phyloP scores from a whole-genome alignment of 2,329 filamentous ascomycete genomes.

The Aureobasidium sp. region DNA sequence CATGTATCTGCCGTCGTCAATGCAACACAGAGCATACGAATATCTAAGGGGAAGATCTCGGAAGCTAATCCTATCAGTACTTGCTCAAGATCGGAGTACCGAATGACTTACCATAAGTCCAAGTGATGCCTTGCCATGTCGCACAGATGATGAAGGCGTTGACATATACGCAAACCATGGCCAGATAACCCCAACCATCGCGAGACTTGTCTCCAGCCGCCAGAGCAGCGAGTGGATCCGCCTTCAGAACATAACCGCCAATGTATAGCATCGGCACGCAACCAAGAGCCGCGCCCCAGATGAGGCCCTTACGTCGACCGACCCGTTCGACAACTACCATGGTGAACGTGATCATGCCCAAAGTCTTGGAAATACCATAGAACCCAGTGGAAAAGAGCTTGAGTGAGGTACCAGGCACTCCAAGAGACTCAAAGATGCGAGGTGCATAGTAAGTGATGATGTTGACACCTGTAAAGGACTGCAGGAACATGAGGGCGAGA shows the following conservation, averaged over 20 bases:
- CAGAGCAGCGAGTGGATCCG: constrained; percentile 40
- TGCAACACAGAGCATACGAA: constrained; percentile 32
- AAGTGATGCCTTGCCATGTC: constrained; percentile 30
- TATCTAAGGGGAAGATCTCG: constrained; percentile 40
- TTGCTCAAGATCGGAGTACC: not conserved
- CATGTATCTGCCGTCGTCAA: constrained; percentile 31
- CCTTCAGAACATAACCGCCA: constrained; percentile 45
- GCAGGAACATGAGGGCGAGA: constrained; percentile 30
- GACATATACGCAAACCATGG: constrained; percentile 48
- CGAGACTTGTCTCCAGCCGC: constrained; percentile 35
- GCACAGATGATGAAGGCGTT: constrained; percentile 46
- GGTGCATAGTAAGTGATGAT: constrained; percentile 31
- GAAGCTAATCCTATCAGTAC: constrained; percentile 30
- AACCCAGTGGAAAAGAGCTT: constrained; percentile 43
- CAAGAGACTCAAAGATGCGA: constrained; percentile 34
- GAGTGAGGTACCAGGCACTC: constrained; percentile 34
- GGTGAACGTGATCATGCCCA: constrained; percentile 31
- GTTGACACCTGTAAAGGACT: constrained; percentile 29
- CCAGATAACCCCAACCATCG: constrained; percentile 41
- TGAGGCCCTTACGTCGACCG: constrained; percentile 33
- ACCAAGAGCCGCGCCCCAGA: constrained; percentile 18
- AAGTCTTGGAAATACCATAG: constrained; percentile 37
- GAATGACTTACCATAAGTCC: constrained; percentile 2
- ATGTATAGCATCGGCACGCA: constrained; percentile 21
- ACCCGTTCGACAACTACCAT: constrained; percentile 25